Evolutionary conservation across 2,329 filamentous ascomycete species (phyloP).

Genomic region (Parastagonospora avenae): DNA sequence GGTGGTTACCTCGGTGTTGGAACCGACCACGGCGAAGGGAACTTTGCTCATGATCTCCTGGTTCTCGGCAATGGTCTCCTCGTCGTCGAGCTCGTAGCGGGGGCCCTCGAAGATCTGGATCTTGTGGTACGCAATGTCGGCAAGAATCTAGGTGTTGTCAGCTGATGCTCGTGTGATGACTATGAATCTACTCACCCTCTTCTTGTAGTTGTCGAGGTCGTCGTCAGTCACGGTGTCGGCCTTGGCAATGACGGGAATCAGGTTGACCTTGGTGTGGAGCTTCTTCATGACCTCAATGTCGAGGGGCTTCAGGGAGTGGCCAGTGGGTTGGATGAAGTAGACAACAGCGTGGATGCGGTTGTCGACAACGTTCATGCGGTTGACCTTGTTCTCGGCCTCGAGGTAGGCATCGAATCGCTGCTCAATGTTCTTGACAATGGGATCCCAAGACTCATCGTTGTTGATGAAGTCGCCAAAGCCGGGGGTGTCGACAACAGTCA

Average conservation of each 20-base stretch:
- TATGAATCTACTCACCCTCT: constrained; percentile 72
- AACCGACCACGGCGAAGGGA: constrained; percentile 96
- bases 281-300: constrained; percentile 99
- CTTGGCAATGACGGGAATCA: constrained; percentile 99
- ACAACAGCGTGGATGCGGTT: constrained; percentile 99
- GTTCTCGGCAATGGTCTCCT: constrained; percentile 99
- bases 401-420: constrained; percentile 98
- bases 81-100: constrained; percentile 97
- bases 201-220: constrained; percentile 93
- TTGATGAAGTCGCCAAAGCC: constrained; percentile 99
- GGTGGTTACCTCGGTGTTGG: constrained; percentile 90
- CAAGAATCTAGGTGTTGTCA: constrained; percentile 72
- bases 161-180: neutral
- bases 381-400: constrained; percentile 99
- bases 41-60: constrained; percentile 99
- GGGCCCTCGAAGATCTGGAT: constrained; percentile 99
- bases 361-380: constrained; percentile 99
- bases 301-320: constrained; percentile 96
- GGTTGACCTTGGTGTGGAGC: constrained; percentile 99
- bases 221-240: constrained; percentile 97
- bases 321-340: constrained; percentile 99
- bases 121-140: constrained; percentile 94
- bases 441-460: constrained; percentile 99
- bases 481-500: constrained; percentile 97
- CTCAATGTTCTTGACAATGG: constrained; percentile 99